Evolutionary conservation across 306 rosid species (phyloP), one percentile per base, ranked within the genome.

Genomic region (Hippophae tibetana): DNA sequence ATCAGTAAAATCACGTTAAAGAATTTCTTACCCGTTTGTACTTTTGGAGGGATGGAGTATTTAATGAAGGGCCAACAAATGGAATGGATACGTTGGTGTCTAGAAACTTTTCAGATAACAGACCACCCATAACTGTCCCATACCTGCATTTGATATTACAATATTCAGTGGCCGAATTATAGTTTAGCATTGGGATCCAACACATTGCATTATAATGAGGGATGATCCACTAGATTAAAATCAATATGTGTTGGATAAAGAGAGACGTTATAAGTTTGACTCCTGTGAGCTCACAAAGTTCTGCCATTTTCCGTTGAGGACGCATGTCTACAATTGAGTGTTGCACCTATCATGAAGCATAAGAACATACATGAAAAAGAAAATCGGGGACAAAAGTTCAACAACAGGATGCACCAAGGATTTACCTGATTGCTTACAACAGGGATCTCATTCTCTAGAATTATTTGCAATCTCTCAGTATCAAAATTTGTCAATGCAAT

Each of bases 111-210:
- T 85, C 98, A 46, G 96, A 87, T 76, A 90, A 71, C 7, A 92
- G 81, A 72, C 96, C 98, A 61, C 98, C 96, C 96, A 92, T 76
- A 56, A 92, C 86, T 3, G 98, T 87, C 10, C 98, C 98, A 66
- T 92, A 92, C 77, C 96, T 92, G 89, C 88, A 78, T 65, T 56
- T 54, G 48, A 78, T 60, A 41, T 47, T 42, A 52, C 55, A 48
- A 58, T 53, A 49, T 46, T 69, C 42, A 69, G 60, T 31, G 38
- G 5, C 38, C 0, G 38, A 31, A 31, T 31, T 31, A 31, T 31
- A 31, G 38, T 31, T 31, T 4, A 31, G 38, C 38, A 31, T 31
- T 31, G 38, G 38, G 38, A 31, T 31, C 38, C 38, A 2, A 46
- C 50, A 27, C 47, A 64, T 65, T 47, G 1, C 54, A 8, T 2